Evolutionary conservation across 2,329 filamentous ascomycete genomes (phyloP).

Genomic region (Bipolaris sorokiniana): DNA sequence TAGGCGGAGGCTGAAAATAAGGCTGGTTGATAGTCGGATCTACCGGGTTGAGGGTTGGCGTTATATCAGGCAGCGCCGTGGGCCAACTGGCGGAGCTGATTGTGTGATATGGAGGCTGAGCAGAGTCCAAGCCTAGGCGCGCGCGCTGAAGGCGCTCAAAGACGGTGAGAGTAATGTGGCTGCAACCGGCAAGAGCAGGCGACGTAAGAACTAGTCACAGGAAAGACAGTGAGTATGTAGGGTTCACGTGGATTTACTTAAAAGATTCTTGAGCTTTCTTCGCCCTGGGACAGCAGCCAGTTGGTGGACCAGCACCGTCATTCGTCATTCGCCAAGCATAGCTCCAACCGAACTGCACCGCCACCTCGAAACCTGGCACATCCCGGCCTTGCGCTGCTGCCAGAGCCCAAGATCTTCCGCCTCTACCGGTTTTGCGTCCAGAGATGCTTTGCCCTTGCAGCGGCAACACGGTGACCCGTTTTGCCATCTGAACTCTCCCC

Average conservation of each 20-base stretch:
- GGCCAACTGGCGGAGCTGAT: conserved; percentile 12
- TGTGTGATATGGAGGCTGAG: conserved; percentile 24
- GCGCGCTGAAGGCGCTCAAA: conserved; percentile 36
- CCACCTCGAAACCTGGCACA: conserved; percentile 19
- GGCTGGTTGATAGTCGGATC: conserved; percentile 2
- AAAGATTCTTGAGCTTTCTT: conserved; percentile 17
- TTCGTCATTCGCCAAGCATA: conserved; percentile 17
- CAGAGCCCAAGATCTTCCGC: conserved; percentile 18
- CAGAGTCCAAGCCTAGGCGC: conserved; percentile 30
- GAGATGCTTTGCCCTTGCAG: conserved; percentile 41
- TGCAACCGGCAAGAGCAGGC: conserved; percentile 1
- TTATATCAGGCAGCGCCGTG: conserved; percentile 20
- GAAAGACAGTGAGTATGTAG: conserved; percentile 6
- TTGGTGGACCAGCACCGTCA: conserved; percentile 12
- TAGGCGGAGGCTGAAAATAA: conserved; percentile 6
- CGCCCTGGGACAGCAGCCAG: conserved; percentile 9
- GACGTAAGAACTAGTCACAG: conserved; percentile 14
- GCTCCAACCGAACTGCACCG: conserved; percentile 17
- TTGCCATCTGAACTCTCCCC: conserved; percentile 33
- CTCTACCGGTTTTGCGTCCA: conserved; percentile 21
- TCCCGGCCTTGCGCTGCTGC: conserved; percentile 6
- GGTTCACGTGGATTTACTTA: conserved; percentile 13
- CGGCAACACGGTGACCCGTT: conserved; percentile 39
- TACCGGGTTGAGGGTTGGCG: conserved; percentile 5
- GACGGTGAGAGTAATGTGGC: conserved; percentile 5